Conservation (phyloP, 805 yeast species). For the Candida vartiovaarae region DNA sequence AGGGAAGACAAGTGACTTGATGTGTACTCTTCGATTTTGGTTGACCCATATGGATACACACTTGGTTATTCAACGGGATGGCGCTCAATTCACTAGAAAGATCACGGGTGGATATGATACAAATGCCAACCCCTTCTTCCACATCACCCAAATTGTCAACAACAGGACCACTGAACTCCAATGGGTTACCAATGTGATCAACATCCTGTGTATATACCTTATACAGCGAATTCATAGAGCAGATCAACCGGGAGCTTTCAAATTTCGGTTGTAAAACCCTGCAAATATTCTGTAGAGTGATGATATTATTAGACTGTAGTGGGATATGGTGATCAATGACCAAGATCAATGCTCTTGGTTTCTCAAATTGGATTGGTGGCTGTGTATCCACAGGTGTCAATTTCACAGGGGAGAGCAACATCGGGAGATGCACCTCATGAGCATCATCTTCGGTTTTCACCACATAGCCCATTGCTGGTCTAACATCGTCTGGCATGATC, state of each 20-base stretch:
- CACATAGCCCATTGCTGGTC: not conserved
- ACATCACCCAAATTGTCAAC: too few species aligned
- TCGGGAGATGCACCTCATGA: constrained; percentile 16
- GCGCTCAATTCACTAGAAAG: constrained; percentile 1
- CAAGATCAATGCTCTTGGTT: constrained; percentile 6
- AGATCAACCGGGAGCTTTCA: constrained; percentile 9
- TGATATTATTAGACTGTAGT: constrained; percentile 2
- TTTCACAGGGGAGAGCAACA: constrained; percentile 18
- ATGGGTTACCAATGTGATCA: not conserved
- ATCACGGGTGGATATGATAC: constrained; percentile 12
- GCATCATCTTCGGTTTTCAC: not conserved
- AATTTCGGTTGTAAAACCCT: constrained; percentile 15
- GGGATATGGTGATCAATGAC: constrained; percentile 14
- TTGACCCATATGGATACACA: constrained; percentile 10
- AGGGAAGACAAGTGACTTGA: constrained; percentile 3
- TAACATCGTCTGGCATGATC: constrained; percentile 5
- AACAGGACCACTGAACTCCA: too few species aligned
- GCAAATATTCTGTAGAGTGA: constrained; percentile 16
- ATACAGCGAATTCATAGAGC: constrained; percentile 5
- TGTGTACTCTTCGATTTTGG: not conserved
- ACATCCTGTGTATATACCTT: constrained; percentile 2
- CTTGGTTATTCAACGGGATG: constrained; percentile 11
- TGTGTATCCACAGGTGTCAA: constrained; percentile 5
- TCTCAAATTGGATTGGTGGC: constrained; percentile 9
- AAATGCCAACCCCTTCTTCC: constrained; percentile 1